Percentiles rank a stretch among this genome's conserved stretches.
Conservation (phyloP, 1,284 basidiomycete genomes). For the Heliocybe sulcata region DNA sequence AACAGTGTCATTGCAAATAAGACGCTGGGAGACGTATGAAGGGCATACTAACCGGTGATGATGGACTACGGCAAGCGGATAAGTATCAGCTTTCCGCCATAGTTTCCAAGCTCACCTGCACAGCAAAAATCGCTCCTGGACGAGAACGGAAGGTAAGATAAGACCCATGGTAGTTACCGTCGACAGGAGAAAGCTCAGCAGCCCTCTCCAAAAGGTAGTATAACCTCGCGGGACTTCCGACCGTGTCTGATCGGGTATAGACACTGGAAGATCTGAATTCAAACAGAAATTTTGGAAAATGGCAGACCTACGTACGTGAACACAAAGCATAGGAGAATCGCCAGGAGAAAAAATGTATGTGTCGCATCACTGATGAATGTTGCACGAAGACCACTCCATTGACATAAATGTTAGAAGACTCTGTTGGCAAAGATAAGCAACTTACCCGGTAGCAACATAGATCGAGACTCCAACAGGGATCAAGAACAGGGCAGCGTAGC, state of each 20-base stretch:
- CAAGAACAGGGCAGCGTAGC: slow-evolving; percentile 34
- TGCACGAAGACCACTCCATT: slow-evolving; percentile 17
- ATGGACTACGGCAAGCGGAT: slow-evolving; percentile 6
- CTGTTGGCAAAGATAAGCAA: background rate
- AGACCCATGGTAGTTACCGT: slow-evolving; percentile 24
- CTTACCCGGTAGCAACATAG: slow-evolving; percentile 14
- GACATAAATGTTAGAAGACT: background rate
- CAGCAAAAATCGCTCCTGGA: slow-evolving; percentile 12
- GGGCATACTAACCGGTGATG: slow-evolving; percentile 16
- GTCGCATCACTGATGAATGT: slow-evolving; percentile 19
- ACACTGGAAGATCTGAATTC: slow-evolving; percentile 6
- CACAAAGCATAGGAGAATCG: slow-evolving; percentile 11
- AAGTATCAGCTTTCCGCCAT: no score
- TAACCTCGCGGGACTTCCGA: slow-evolving; percentile 13
- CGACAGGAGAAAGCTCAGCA: slow-evolving; percentile 16
- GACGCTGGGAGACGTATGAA: slow-evolving; percentile 21
- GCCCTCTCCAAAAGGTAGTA: slow-evolving; percentile 16
- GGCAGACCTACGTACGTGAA: slow-evolving; percentile 7
- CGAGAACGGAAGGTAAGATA: slow-evolving; percentile 24
- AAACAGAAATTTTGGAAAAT: background rate
- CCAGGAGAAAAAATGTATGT: slow-evolving; percentile 15
- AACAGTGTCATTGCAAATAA: slow-evolving; percentile 9
- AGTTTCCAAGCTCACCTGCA: slow-evolving; percentile 3
- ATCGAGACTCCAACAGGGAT: slow-evolving; percentile 19
- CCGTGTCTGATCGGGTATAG: slow-evolving; percentile 12